Evolutionary conservation across 805 yeast genomes (phyloP), one percentile per base, ranked within the genome.

Genomic region (Kodamaea nitidulidarum): DNA sequence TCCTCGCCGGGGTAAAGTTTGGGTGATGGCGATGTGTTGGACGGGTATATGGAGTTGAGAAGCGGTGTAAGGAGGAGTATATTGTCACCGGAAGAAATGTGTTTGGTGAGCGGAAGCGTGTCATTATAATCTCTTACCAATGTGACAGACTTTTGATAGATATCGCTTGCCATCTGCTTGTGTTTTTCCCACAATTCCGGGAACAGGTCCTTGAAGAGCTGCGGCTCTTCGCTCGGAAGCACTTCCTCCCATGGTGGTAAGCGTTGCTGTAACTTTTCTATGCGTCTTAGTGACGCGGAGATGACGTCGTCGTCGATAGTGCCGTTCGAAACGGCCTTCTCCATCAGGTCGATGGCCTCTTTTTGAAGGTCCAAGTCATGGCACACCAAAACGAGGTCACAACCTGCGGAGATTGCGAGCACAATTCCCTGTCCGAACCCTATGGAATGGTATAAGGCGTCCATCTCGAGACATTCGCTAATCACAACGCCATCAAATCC

Each of bases 341-440:
- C 45, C 45, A 69, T 55, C 1, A 67, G 59, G 32, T 67, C 69
- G 4, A 77, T 60, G 12, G 82, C 82, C 49, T 79, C 83, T 34
- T 69, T 65, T 52, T 79, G 84, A 24, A 75, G 61, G 12, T 65
- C 60, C 49, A 60, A 60, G 48, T 77, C 76, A 47, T 76, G 80
- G 52, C 84, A 79, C 15, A 79, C 80, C 69, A 79, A 65, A 7
- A 79, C 76, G 43, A 79, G 60, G 52, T 79, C 84, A 56, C 84
- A 79, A 4, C 84, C 80, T 6, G 83, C 84, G 36, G 70, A 68
- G n/a, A 78, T 60, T 2, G 84, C 80, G 50, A 77, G 63, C 6
- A 76, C 71, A 1, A 78, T 80, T 7, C 84, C 84, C 54, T 79
- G 84, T n/a, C 80, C 78, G 26, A 79, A 63, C 4, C 84, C 84